These are phyloP conservation scores for Tricholoma furcatifolium DNA, from an alignment of 768 basidiomycete species.

Conservation along the genomic window DNA sequence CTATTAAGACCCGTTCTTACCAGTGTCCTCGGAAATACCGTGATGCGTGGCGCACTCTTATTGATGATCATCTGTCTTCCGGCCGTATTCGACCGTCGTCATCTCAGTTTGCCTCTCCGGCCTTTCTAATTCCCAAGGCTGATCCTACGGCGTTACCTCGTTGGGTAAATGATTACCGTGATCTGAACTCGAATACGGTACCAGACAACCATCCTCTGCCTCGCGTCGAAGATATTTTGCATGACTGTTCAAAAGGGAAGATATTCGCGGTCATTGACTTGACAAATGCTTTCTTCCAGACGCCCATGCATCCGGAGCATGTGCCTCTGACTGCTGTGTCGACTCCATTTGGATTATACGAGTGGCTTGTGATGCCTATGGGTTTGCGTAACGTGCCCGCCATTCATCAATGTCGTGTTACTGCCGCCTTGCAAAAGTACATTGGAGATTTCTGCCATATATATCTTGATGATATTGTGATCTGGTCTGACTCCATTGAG, in stretches of 20 bases:
- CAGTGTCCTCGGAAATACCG: constrained; percentile 31
- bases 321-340: no score
- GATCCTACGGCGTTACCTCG: constrained; percentile 31
- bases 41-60: constrained; percentile 28
- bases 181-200: constrained; percentile 30
- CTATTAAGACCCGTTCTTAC: constrained; percentile 24
- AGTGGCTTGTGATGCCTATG: no score
- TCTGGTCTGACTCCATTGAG: no score
- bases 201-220: constrained; percentile 25
- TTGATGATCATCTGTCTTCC: constrained; percentile 31
- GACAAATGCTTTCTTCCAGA: constrained; percentile 40
- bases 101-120: constrained; percentile 29
- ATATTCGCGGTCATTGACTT: constrained; percentile 34
- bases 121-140: constrained; percentile 40
- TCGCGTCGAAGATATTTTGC: no score
- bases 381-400: no score
- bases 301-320: constrained; percentile 23
- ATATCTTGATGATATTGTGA: no score
- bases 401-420: no score
- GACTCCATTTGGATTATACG: no score
- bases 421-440: no score
- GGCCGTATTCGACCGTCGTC: constrained; percentile 30
- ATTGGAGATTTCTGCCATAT: no score
- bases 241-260: no score
- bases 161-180: constrained; percentile 35